Evolutionary conservation across 2,329 filamentous ascomycete genomes (phyloP), one percentile per base, ranked within the genome.

Genomic region (Botrytis fabae): DNA sequence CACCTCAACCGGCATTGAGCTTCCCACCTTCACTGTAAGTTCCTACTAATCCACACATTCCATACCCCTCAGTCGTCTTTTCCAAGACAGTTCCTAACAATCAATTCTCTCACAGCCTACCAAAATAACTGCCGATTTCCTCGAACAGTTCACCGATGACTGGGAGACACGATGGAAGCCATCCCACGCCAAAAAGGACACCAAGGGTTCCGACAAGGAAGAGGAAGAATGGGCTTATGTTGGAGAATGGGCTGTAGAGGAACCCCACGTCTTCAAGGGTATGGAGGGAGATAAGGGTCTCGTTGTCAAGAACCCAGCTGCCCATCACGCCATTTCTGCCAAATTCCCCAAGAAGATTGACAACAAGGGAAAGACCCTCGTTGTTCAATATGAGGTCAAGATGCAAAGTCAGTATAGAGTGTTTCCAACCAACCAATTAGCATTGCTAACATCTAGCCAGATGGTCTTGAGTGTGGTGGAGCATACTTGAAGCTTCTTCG

Each of bases 361-460:
- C 85, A 96, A 97, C 90, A 98, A 95, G 90, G 94, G 89, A 85
- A 97, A 99, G 88, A 93, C 94, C 74, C 89, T 99, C 69, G 96
- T 99, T 78, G 94, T 99, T 71, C 96, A 99, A 85, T 99, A 99
- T 83, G 96, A 99, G 84, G 96, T 98, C 82, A 99, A 99, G 90
- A 93, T 98, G 77, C 96, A 99, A 86, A 94, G 93, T 97, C 88
- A 85, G 92, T 88, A 64, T 54, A 69, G 75, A 57, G 25, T 54
- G 38, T 68, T n/a, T 64, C 63, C 16, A 38, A n/a, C 42, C 69
- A 12, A 54, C 42, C 9, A 32, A 44, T 22, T 28, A 57, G 20
- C 35, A 63, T 80, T 80, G 78, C 84, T 83, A 79, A 80, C 80
- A 75, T 76, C 61, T 65, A 72, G 74, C 16, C 75, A 97, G 94